These are phyloP conservation scores for Trichoderma semiorbis DNA, from an alignment of 2,329 filamentous ascomycete genomes.

Conservation along the genomic window DNA sequence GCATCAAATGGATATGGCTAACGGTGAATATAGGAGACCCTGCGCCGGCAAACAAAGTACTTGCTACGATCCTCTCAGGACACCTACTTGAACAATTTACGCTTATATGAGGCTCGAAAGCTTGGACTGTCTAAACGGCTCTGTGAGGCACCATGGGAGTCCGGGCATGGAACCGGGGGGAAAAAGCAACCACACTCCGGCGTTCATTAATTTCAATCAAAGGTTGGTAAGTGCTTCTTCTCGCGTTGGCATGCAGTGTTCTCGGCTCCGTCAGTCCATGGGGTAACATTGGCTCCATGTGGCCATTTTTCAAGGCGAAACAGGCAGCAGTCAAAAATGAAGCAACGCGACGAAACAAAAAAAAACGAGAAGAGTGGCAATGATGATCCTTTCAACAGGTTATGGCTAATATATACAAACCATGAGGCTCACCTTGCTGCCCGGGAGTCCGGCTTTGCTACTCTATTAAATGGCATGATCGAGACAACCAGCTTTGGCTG, in stretches of 20 bases:
- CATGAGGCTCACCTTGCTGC: slow-evolving; percentile 52
- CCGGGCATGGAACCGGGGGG: background rate
- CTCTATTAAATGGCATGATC: slow-evolving; percentile 27
- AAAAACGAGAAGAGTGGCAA: background rate
- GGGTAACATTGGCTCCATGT: background rate
- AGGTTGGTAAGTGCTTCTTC: background rate
- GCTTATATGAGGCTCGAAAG: background rate
- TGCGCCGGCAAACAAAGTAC: background rate
- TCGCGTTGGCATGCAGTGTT: background rate
- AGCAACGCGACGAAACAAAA: background rate
- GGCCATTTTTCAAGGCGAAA: background rate
- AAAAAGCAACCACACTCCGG: background rate
- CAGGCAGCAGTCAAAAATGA: background rate
- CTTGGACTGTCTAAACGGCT: background rate
- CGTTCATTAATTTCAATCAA: background rate
- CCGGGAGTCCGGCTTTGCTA: slow-evolving; percentile 39
- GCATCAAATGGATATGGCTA: background rate
- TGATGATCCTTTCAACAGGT: slow-evolving; percentile 18
- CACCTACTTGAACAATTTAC: background rate
- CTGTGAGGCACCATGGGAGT: background rate
- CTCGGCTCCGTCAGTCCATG: background rate
- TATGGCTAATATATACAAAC: slow-evolving; percentile 52
- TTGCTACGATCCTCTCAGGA: background rate
- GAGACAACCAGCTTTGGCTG: slow-evolving; percentile 21
- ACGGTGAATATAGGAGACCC: background rate